These are phyloP conservation scores for Tulasnella sp. DNA, from an alignment of 768 basidiomycete species.

Conservation along the genomic window DNA sequence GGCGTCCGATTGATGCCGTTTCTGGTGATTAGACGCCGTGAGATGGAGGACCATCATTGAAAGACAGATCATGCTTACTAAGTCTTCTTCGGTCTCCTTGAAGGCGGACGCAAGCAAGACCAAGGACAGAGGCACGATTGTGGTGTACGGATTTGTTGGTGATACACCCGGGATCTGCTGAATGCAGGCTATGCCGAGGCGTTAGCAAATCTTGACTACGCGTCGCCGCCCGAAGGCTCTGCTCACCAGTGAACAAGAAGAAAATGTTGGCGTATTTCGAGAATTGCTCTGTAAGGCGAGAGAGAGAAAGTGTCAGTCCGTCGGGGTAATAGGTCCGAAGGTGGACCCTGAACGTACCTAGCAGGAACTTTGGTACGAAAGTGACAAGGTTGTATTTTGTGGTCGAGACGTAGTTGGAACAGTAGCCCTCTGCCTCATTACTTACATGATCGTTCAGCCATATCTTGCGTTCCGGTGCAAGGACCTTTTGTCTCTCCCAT, in stretches of 20 bases:
- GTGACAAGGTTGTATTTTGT: constrained; percentile 89
- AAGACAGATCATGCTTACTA: constrained; percentile 52
- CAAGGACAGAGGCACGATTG: constrained; percentile 82
- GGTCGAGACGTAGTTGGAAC: constrained; percentile 83
- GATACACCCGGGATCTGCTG: constrained; percentile 98
- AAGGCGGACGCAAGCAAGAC: constrained; percentile 91
- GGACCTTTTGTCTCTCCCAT: constrained; percentile 66
- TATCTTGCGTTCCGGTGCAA: constrained; percentile 72
- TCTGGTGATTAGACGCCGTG: constrained; percentile 39
- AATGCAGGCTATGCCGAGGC: constrained; percentile 58
- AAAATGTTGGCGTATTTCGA: constrained; percentile 98
- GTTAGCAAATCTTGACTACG: constrained; percentile 6
- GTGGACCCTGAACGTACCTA: constrained; percentile 53
- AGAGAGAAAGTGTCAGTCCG: background rate
- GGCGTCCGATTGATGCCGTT: constrained; percentile 93
- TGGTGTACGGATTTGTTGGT: constrained; percentile 92
- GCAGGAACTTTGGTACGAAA: constrained; percentile 89
- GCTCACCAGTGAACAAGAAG: constrained; percentile 80
- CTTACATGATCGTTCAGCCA: constrained; percentile 71
- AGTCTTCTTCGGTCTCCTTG: constrained; percentile 93
- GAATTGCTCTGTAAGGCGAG: constrained; percentile 72
- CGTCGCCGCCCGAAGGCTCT: background rate
- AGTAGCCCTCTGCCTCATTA: constrained; percentile 58
- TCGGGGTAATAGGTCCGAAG: background rate
- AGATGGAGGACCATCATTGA: background rate